A percentile compares a stretch with the other conserved stretches of the same genome.
These are phyloP conservation scores for Termitomyces sp. DNA, from an alignment of 768 basidiomycete genomes.

Conservation along the genomic window DNA sequence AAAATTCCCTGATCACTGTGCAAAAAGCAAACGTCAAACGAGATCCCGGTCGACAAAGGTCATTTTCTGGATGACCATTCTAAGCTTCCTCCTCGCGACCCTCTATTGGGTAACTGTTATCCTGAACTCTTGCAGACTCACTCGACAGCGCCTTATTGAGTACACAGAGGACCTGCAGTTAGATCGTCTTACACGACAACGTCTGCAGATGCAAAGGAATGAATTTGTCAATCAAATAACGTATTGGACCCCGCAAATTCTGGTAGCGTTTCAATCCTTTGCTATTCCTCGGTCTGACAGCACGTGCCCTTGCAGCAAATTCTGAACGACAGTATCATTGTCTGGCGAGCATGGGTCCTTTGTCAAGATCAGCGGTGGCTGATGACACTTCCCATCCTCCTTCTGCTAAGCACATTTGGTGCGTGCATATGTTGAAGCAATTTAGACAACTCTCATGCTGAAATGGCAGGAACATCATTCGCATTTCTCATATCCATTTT, in stretches of 20 bases:
- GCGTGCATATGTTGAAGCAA: background rate
- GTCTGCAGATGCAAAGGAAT: slow-evolving; percentile 1
- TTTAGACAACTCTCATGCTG: background rate
- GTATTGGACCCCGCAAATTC: slow-evolving; percentile 1
- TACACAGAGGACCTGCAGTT: background rate
- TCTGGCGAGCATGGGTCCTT: slow-evolving; percentile 6
- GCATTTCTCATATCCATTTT: slow-evolving; percentile 2
- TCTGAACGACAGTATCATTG: slow-evolving; percentile 3
- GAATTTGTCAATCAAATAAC: background rate
- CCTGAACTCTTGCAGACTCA: background rate
- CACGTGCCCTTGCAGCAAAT: background rate
- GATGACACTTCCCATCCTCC: background rate
- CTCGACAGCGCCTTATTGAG: background rate
- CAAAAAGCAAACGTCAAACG: background rate
- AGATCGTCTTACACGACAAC: background rate
- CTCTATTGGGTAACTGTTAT: slow-evolving; percentile 1
- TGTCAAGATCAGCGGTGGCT: slow-evolving; percentile 2
- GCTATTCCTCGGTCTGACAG: background rate
- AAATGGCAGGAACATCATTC: background rate
- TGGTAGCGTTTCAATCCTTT: background rate
- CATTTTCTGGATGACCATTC: background rate
- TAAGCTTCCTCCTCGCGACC: slow-evolving; percentile 3
- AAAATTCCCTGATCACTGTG: background rate
- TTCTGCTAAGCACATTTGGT: background rate
- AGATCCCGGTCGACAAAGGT: background rate